phyloP scores from a whole-genome alignment of 2,329 filamentous ascomycete species.

The Daldinia sp. region DNA sequence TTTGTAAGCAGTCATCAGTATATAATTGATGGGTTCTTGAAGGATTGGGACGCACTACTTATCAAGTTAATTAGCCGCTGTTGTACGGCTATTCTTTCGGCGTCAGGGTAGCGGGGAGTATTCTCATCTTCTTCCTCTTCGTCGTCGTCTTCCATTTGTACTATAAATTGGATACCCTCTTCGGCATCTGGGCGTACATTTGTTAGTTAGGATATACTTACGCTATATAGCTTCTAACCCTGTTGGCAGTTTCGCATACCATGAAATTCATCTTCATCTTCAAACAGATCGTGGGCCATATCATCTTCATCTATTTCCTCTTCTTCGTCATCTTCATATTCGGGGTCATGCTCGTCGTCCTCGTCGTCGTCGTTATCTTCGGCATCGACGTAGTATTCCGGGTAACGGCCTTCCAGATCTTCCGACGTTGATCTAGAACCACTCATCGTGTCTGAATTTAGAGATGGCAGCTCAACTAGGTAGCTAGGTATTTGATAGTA shows the following conservation, averaged over 20 bases:
- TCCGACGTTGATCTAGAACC: slow-evolving; percentile 35
- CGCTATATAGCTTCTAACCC: neutral
- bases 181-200: slow-evolving; percentile 38
- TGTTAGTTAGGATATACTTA: slow-evolving; percentile 35
- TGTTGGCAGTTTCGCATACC: slow-evolving; percentile 33
- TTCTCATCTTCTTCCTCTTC: slow-evolving; percentile 33
- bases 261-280: slow-evolving; percentile 46
- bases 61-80: slow-evolving; percentile 41
- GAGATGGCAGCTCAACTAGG: neutral
- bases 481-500: neutral
- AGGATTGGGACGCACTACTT: slow-evolving; percentile 43
- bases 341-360: slow-evolving; percentile 34
- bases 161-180: slow-evolving; percentile 43
- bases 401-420: slow-evolving; percentile 31
- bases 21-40: slow-evolving; percentile 42
- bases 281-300: slow-evolving; percentile 38
- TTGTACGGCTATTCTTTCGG: slow-evolving; percentile 32
- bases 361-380: slow-evolving; percentile 29
- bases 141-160: slow-evolving; percentile 46
- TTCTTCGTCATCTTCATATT: slow-evolving; percentile 41
- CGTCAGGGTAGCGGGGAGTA: slow-evolving; percentile 30
- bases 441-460: slow-evolving; percentile 33
- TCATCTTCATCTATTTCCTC: slow-evolving; percentile 42
- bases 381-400: slow-evolving; percentile 41
- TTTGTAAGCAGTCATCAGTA: slow-evolving; percentile 42